Percentiles rank a stretch among this genome's conserved stretches.
phyloP scores from a whole-genome alignment of 371 early-diverging fungal genomes.

The Zychaea mexicana region DNA sequence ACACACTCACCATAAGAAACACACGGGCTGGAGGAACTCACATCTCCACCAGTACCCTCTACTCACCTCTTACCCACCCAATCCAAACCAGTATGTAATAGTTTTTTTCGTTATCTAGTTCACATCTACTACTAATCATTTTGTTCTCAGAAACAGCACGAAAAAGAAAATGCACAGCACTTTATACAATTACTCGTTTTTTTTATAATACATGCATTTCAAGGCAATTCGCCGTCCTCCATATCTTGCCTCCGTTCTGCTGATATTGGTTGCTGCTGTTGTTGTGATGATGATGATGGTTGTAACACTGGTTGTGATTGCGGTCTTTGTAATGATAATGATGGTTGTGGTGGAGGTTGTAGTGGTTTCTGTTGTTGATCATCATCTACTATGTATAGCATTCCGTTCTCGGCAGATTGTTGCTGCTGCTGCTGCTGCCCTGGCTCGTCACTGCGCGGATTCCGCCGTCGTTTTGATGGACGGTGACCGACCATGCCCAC shows the following conservation, averaged over 20 bases:
- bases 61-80: not conserved
- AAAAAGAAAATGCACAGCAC: not conserved
- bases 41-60: not conserved
- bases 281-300: not conserved
- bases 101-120: conserved; percentile 5
- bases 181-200: conserved; percentile 4
- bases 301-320: too few relatives aligned
- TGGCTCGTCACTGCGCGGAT: not conserved
- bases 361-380: not conserved
- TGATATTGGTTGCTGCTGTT: not conserved
- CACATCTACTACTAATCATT: not conserved
- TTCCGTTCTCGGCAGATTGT: not conserved
- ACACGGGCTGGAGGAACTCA: not conserved
- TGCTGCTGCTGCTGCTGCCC: not conserved
- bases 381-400: not conserved
- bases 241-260: conserved; percentile 9
- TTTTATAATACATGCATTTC: not conserved
- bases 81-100: not conserved
- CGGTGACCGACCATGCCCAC: conserved; percentile 12
- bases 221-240: conserved; percentile 25
- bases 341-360: not conserved
- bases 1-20: not conserved
- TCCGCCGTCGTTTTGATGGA: not conserved
- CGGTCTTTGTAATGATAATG: not conserved
- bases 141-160: not conserved